Base-by-base conservation (phyloP, 345 rosid species). In the Boechera retrofracta region DNA sequence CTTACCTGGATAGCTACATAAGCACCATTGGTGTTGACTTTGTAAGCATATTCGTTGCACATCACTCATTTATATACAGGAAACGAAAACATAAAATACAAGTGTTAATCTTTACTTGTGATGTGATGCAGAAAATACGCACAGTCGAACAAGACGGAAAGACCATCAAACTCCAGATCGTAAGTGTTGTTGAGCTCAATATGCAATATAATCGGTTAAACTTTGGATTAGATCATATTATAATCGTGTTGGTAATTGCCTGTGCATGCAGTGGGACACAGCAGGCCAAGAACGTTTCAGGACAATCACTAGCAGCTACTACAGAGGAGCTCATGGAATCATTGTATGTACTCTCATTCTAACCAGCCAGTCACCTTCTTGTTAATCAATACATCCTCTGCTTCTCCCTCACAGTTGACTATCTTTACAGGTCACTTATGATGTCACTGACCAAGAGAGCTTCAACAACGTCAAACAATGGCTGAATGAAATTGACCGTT, bases 241-340 rank as follows among this genome's bases (percentile, higher is more conserved):
- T 10, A 9, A 9, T 10, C 7, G 7, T 51, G 60, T 74, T 73
- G 33, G 38, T 7, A 6, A 39, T 56, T 32, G 4, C 8, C 31
- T 5, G 6, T 51, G 13, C 53, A 21, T 77, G 75, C 83, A 92
- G 96, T 92, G 97, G 97, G 97, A 92, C 70, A 92, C 97, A 69
- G 97, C 97, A 36, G 97, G 97, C 2, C 97, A 92, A 83, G 97
- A 92, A 77, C 87, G 96, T 72, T 92, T 92, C 82, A 85, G 97
- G 87, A 92, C 97, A 36, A 92, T 89, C 77, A 89, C 97, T 38
- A 92, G 97, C 75, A 89, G 93, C 85, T 92, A 92, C 85, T 89
- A 92, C 74, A 91, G 96, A 78, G 97, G 96, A 60, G 97, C 97
- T 42, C 97, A 92, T 86, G 97, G 97, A 71, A 92, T 89, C 71